Evolutionary conservation across 2,329 filamentous ascomycete species (phyloP).

Genomic region (Leptodontidium sp.): DNA sequence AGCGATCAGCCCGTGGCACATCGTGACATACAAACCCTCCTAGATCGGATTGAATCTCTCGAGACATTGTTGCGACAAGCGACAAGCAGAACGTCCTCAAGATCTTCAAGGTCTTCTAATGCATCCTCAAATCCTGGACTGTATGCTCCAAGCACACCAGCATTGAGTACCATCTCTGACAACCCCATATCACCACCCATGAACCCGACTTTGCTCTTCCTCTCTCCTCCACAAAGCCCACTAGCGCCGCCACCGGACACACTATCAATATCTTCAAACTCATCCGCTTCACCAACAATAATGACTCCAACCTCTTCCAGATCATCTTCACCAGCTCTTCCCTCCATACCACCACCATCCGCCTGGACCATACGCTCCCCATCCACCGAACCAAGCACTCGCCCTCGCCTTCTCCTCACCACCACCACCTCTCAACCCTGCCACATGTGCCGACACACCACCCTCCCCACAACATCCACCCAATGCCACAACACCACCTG

Average conservation of each 20-base stretch:
- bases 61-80: neutral
- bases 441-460: neutral
- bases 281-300: neutral
- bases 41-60: neutral
- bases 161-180: neutral
- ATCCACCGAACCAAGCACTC: neutral
- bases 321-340: neutral
- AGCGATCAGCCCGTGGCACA: neutral
- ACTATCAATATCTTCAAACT: slow-evolving; percentile 2
- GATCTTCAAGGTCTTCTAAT: neutral
- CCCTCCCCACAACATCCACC: neutral
- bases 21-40: neutral
- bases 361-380: neutral
- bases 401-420: no score
- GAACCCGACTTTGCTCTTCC: neutral
- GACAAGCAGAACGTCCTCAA: neutral
- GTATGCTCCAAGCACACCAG: neutral
- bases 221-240: neutral
- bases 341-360: neutral
- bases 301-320: slow-evolving; percentile 1
- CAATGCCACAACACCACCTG: neutral
- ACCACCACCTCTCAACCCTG: neutral
- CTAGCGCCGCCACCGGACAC: neutral
- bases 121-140: neutral
- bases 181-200: neutral